Base-by-base conservation (phyloP, 176 grass and related monocot genomes). In the Aechmea fasciata region DNA sequence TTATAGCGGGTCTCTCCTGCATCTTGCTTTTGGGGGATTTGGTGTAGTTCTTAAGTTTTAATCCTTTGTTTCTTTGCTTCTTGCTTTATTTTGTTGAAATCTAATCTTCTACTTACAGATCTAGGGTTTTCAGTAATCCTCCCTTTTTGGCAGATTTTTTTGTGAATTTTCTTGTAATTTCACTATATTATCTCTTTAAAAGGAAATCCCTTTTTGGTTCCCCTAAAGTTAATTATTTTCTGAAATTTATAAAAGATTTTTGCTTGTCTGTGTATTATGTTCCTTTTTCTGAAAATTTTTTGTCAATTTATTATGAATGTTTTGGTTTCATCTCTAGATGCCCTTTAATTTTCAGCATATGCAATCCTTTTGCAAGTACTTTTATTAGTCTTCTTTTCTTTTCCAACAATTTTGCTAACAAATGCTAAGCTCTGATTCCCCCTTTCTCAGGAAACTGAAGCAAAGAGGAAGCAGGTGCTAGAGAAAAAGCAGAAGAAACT, bases 371-470 rank as follows among this genome's bases (percentile, higher is more conserved):
- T n/a, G n/a, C n/a, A n/a, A n/a, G n/a, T 2, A 47, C 70, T 71
- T 64, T 62, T 47, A 24, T 20, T 24, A 18, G 24, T 54, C 3
- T 64, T 14, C 15, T 18, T 12, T 0, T 23, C 1, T 23, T 73
- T 68, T 19, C 11, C 55, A 10, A 7, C 11, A 47, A 12, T 11
- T 19, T 11, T 66, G 18, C 6, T 55, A 55, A n/a, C 1, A 15
- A 49, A 20, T 12, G 48, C 17, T 73, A 26, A 0, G 33, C 33
- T 41, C 29, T 82, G 17, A 11, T 79, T 33, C 70, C 28, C 24
- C 8, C n/a, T 48, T 70, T 6, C 12, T 13, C 89, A 91, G 89
- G 85, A 87, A 85, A 82, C 82, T 14, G 70, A 82, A 69, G 82
- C 82, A 65, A 91, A 83, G 82, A 85, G 69, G 49, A 69, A 71